phyloP scores from a whole-genome alignment of 176 grass and related monocot genomes.

The Lolium perenne region DNA sequence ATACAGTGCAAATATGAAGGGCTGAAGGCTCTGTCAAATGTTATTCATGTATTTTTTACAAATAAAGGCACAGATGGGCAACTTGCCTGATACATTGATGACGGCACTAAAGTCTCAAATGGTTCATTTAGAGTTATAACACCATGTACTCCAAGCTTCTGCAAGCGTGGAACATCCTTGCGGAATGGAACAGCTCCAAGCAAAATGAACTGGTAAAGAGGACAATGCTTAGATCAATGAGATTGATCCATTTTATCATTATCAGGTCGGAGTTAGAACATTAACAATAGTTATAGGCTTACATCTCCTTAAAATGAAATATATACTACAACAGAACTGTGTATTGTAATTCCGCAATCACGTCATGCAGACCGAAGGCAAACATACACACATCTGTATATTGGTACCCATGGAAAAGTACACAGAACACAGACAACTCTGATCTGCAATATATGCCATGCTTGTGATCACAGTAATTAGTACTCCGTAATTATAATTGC shows the following conservation, averaged over 20 bases:
- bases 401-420: background rate
- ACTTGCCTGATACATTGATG: slow-evolving; percentile 78
- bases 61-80: background rate
- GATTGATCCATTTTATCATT: slow-evolving; percentile 5
- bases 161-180: slow-evolving; percentile 71
- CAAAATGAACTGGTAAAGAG: slow-evolving; percentile 66
- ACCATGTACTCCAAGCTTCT: slow-evolving; percentile 68
- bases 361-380: background rate
- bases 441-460: background rate
- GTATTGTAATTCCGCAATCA: background rate
- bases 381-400: background rate
- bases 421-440: background rate
- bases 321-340: background rate
- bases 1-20: background rate
- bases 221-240: slow-evolving; percentile 32
- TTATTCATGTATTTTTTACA: background rate
- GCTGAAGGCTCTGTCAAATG: background rate
- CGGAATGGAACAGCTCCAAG: slow-evolving; percentile 93
- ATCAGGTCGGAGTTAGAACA: background rate
- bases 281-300: background rate
- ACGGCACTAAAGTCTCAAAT: slow-evolving; percentile 88
- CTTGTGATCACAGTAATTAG: background rate
- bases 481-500: background rate
- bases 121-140: slow-evolving; percentile 90
- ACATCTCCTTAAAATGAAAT: background rate